Evolutionary conservation across 345 rosid species (phyloP).

Genomic region (Brassica carinata): DNA sequence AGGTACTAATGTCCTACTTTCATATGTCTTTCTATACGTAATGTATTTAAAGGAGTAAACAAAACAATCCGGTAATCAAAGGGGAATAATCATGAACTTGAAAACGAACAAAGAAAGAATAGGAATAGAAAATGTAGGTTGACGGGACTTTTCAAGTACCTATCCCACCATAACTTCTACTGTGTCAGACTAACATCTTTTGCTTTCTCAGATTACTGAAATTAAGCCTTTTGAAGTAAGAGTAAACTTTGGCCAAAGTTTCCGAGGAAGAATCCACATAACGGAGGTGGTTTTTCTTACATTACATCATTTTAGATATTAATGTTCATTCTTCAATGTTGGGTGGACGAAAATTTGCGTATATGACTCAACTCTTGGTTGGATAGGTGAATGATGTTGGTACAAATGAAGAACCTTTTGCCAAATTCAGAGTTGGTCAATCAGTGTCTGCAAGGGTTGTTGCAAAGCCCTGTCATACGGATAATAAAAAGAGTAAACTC

Average conservation of each 20-base stretch:
- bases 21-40: not conserved
- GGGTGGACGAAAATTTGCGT: conserved; percentile 8
- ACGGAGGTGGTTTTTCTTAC: conserved; percentile 68
- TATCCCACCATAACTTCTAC: conserved; percentile 15
- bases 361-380: conserved; percentile 33
- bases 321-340: not conserved
- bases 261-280: conserved; percentile 80
- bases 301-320: conserved; percentile 29
- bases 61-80: not conserved
- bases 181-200: conserved; percentile 25
- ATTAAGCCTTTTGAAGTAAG: conserved; percentile 80
- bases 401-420: conserved; percentile 60
- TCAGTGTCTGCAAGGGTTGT: conserved; percentile 74
- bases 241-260: conserved; percentile 79
- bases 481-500: conserved; percentile 52
- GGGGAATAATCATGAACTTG: not conserved
- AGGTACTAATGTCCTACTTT: conserved; percentile 52
- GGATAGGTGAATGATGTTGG: conserved; percentile 60
- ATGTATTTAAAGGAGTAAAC: not conserved
- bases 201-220: conserved; percentile 72
- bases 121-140: not conserved
- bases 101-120: not conserved
- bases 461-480: conserved; percentile 55
- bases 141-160: conserved; percentile 7
- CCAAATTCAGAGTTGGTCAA: conserved; percentile 79